Conservation (phyloP, 2,329 filamentous ascomycete genomes). For the Beauveria sp. region DNA sequence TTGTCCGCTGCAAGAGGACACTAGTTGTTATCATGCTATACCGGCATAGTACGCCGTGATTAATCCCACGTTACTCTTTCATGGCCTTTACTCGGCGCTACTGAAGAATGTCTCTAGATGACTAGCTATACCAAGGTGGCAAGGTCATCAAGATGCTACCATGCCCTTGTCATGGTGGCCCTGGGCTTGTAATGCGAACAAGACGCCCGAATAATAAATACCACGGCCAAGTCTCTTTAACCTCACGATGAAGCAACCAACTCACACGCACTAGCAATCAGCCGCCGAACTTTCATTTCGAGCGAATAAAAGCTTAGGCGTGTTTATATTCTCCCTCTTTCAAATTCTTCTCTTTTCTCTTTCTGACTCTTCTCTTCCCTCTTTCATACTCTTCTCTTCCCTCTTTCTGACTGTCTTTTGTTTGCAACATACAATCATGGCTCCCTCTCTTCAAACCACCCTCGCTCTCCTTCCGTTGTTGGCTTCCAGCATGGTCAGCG, state of each 20-base stretch:
- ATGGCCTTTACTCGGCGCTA: not conserved
- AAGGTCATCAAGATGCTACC: not conserved
- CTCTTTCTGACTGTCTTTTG: no score
- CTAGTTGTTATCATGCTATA: not conserved
- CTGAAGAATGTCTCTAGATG: not conserved
- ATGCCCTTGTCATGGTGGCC: not conserved
- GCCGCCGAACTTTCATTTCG: no score
- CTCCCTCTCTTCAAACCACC: conserved; percentile 14
- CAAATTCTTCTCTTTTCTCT: not conserved
- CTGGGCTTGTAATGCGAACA: not conserved
- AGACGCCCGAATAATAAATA: not conserved
- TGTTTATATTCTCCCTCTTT: no score
- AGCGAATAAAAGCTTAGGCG: no score
- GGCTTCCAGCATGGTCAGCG: conserved; percentile 10
- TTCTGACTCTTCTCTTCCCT: no score
- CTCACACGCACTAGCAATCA: no score
- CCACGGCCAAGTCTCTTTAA: not conserved
- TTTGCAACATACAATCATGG: conserved; percentile 2
- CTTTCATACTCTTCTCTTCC: no score
- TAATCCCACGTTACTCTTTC: conserved; percentile 8
- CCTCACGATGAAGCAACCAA: not conserved
- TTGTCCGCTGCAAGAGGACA: not conserved
- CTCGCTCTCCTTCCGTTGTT: conserved; percentile 13
- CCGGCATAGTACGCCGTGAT: not conserved
- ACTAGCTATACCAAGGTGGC: not conserved